Percentiles rank a stretch among this genome's conserved stretches.
phyloP scores from a whole-genome alignment of 805 yeast genomes.

The Nakazawaea molendinolei region DNA sequence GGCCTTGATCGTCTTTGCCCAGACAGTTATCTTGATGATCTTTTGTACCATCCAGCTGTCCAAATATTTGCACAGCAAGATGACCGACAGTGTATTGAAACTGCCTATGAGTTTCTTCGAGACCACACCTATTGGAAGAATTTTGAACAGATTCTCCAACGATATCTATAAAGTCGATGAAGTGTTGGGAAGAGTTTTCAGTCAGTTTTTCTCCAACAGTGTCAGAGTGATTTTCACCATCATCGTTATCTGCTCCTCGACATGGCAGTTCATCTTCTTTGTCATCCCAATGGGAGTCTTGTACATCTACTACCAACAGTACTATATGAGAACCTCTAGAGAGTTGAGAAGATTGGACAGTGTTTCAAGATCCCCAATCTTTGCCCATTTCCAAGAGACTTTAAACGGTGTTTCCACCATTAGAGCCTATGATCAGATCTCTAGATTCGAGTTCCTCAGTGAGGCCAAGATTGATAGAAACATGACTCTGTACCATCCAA shows the following conservation, averaged over 20 bases:
- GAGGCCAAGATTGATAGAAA: slow-evolving; percentile 64
- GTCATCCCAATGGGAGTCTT: slow-evolving; percentile 52
- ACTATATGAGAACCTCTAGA: slow-evolving; percentile 59
- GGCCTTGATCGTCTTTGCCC: slow-evolving; percentile 53
- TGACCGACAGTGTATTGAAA: slow-evolving; percentile 51
- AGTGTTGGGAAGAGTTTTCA: slow-evolving; percentile 52
- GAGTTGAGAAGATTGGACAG: slow-evolving; percentile 70
- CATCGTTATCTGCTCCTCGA: slow-evolving; percentile 63
- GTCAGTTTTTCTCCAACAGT: slow-evolving; percentile 51
- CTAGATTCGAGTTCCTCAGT: slow-evolving; percentile 49
- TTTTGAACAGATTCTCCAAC: slow-evolving; percentile 73
- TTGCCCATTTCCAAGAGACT: slow-evolving; percentile 66
- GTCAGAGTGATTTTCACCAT: slow-evolving; percentile 58
- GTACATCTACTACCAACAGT: slow-evolving; percentile 60
- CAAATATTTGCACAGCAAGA: slow-evolving; percentile 36
- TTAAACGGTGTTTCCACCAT: slow-evolving; percentile 58
- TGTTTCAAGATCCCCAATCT: slow-evolving; percentile 61
- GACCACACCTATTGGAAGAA: slow-evolving; percentile 81
- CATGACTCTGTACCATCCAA: slow-evolving; percentile 78
- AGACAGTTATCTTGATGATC: slow-evolving; percentile 68
- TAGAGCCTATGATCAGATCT: slow-evolving; percentile 54
- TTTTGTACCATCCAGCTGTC: slow-evolving; percentile 45
- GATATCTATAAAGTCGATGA: slow-evolving; percentile 79
- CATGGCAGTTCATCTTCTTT: slow-evolving; percentile 69
- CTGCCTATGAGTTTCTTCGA: slow-evolving; percentile 87